Conservation (phyloP, 108 stramenopile species). For the Cyclotella sp. region DNA sequence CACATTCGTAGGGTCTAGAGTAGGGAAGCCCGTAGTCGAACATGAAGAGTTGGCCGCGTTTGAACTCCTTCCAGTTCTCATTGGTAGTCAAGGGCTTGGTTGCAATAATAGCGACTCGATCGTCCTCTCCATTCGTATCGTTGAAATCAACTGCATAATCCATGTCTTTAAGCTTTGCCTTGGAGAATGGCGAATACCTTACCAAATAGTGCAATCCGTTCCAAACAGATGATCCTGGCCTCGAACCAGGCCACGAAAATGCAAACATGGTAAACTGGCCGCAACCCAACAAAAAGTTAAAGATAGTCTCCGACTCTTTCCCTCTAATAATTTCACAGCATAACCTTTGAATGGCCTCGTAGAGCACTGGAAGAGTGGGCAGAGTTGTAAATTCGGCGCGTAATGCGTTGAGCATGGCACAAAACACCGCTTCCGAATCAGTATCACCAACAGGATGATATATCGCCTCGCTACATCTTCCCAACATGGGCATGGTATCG, state of each 20-base stretch:
- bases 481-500: constrained; percentile 37
- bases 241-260: constrained; percentile 87
- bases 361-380: constrained; percentile 83
- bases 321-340: constrained; percentile 75
- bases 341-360: constrained; percentile 66
- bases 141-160: constrained; percentile 71
- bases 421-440: constrained; percentile 92
- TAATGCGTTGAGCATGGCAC: constrained; percentile 89
- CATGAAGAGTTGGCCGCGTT: constrained; percentile 78
- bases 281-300: constrained; percentile 88
- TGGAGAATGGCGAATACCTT: constrained; percentile 78
- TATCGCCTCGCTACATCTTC: constrained; percentile 42
- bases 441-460: constrained; percentile 90
- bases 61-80: constrained; percentile 80
- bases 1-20: constrained; percentile 42
- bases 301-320: constrained; percentile 70
- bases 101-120: constrained; percentile 90
- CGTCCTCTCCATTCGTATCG: constrained; percentile 56
- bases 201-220: constrained; percentile 90
- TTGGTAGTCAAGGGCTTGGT: constrained; percentile 85
- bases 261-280: constrained; percentile 80
- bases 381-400: constrained; percentile 71
- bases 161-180: constrained; percentile 61
- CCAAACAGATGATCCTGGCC: constrained; percentile 83
- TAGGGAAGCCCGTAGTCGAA: constrained; percentile 59